These are phyloP conservation scores for Epichloe gansuensis DNA, from an alignment of 2,329 filamentous ascomycete species.

Conservation along the genomic window DNA sequence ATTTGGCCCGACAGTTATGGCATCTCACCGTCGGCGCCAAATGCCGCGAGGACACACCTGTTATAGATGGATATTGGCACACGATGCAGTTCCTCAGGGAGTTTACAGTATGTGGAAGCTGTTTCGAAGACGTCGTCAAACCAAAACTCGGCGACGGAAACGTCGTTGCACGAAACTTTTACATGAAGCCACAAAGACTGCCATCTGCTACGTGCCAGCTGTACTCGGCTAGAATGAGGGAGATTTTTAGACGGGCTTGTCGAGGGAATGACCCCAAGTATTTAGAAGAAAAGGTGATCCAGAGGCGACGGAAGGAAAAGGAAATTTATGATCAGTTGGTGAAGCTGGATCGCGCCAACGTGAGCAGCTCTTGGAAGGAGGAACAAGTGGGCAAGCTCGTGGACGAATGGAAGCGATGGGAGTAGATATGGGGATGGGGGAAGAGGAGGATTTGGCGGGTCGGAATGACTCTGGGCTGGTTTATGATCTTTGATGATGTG, in stretches of 20 bases:
- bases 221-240: conserved; percentile 68
- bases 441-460: neutral
- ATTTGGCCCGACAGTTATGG: conserved; percentile 51
- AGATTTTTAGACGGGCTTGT: conserved; percentile 55
- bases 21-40: conserved; percentile 45
- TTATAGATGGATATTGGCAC: conserved; percentile 59
- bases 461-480: neutral
- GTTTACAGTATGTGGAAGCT: conserved; percentile 77
- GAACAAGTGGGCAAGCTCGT: conserved; percentile 35
- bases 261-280: conserved; percentile 52
- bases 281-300: conserved; percentile 42
- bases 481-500: neutral
- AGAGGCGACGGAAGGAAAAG: conserved; percentile 46
- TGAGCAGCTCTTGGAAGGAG: conserved; percentile 25
- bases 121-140: conserved; percentile 67
- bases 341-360: conserved; percentile 24
- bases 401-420: conserved; percentile 44
- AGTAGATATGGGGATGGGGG: conserved; percentile 23
- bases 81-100: conserved; percentile 62
- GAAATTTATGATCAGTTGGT: conserved; percentile 43
- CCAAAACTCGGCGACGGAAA: conserved; percentile 44
- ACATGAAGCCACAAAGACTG: conserved; percentile 43
- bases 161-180: conserved; percentile 52
- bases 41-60: conserved; percentile 51
- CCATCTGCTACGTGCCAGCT: conserved; percentile 56